A percentile compares a stretch with the other conserved stretches of the same genome.
These are phyloP conservation scores for Geosmithia flava DNA, from an alignment of 2,329 filamentous ascomycete genomes.

Conservation along the genomic window DNA sequence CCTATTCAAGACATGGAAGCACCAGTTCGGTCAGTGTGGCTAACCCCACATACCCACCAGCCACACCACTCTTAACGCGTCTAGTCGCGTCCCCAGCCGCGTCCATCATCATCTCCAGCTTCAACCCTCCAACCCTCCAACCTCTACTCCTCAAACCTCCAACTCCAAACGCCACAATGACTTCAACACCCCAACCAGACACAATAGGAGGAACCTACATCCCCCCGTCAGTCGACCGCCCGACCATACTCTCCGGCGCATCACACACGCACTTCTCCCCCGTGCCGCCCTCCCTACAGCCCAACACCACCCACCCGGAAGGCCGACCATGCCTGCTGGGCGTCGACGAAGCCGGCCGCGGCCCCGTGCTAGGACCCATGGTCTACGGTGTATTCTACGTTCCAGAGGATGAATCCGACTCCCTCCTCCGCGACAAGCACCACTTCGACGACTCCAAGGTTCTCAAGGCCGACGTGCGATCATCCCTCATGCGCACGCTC, in stretches of 20 bases:
- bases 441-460: conserved; percentile 95
- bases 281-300: conserved; percentile 48
- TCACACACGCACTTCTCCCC: conserved; percentile 64
- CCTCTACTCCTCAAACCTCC: no score
- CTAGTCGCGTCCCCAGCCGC: no score
- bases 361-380: conserved; percentile 80
- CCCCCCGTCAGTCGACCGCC: conserved; percentile 54
- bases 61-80: no score
- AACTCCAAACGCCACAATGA: no score
- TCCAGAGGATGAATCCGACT: conserved; percentile 56
- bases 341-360: conserved; percentile 87
- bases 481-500: conserved; percentile 54
- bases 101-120: no score
- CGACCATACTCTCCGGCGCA: conserved; percentile 46
- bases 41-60: no score
- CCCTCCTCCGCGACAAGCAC: conserved; percentile 65
- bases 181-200: no score
- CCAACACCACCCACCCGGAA: conserved; percentile 20
- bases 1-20: no score
- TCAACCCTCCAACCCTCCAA: no score
- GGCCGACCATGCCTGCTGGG: conserved; percentile 55
- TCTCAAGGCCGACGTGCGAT: conserved; percentile 68
- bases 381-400: conserved; percentile 64
- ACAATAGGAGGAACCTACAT: conserved; percentile 31
- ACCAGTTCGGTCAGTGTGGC: no score